Conservation (phyloP, 2,329 filamentous ascomycete genomes). For the Neoscytalidium dimidiatum region DNA sequence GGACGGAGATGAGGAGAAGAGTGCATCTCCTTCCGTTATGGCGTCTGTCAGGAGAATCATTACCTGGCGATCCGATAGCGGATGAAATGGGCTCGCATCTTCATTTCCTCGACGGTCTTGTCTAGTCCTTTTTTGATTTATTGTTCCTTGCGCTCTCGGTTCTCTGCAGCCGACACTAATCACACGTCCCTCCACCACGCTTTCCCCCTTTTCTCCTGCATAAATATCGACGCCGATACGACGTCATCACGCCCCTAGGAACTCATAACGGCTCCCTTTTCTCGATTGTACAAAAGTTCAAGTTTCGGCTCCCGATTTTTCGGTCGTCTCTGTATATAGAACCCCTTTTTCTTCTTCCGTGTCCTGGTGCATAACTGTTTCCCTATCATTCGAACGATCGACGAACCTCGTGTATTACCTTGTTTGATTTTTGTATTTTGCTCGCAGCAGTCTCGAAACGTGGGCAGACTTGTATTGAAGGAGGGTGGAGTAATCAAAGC, state of each 20-base stretch:
- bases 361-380: neutral
- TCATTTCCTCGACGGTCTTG: neutral
- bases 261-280: slow-evolving; percentile 2
- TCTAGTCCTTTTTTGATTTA: neutral
- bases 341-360: neutral
- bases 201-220: neutral
- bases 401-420: neutral
- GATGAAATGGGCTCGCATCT: neutral
- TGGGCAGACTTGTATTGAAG: neutral
- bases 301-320: neutral
- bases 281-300: neutral
- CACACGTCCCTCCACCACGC: neutral
- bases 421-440: neutral
- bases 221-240: neutral
- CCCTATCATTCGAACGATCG: neutral
- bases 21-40: neutral
- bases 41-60: neutral
- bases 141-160: neutral
- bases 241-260: slow-evolving; percentile 4
- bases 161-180: neutral
- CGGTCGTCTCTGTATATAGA: neutral
- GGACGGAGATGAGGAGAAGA: neutral
- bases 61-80: neutral
- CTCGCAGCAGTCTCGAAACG: neutral
- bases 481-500: neutral